Conservation (phyloP, 108 stramenopile genomes). For the Cyclotella sp. region DNA sequence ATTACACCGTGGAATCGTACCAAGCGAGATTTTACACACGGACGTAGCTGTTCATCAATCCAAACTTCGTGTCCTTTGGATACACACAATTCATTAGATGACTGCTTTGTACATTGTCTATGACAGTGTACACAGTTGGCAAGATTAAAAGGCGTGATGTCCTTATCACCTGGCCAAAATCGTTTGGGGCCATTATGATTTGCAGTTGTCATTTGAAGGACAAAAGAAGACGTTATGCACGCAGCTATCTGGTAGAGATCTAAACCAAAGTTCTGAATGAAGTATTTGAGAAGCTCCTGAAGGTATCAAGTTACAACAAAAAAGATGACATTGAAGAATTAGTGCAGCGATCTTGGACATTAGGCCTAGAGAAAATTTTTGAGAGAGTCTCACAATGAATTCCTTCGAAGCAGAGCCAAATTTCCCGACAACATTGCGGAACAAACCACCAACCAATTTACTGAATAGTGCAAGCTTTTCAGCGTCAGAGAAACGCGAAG, state of each 20-base stretch:
- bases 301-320: background rate
- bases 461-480: conserved; percentile 48
- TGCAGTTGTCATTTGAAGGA: conserved; percentile 26
- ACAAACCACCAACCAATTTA: conserved; percentile 38
- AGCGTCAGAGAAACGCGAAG: conserved; percentile 14
- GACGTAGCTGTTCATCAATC: conserved; percentile 63
- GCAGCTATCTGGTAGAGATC: conserved; percentile 31
- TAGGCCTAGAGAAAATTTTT: background rate
- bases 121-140: conserved; percentile 71
- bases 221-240: conserved; percentile 21
- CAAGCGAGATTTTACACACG: conserved; percentile 60
- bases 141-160: conserved; percentile 54
- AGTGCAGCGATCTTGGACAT: background rate
- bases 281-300: conserved; percentile 27
- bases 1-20: no score
- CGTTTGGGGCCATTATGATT: conserved; percentile 14
- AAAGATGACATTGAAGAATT: background rate
- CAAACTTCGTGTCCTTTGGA: background rate
- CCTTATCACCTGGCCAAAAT: conserved; percentile 4
- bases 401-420: conserved; percentile 50
- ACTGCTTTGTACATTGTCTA: conserved; percentile 25
- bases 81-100: background rate
- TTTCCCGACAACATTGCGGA: conserved; percentile 55
- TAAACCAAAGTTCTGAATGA: conserved; percentile 35
- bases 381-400: conserved; percentile 18